Evolutionary conservation across 1,284 basidiomycete genomes (phyloP).

Genomic region (Boletus mariae): DNA sequence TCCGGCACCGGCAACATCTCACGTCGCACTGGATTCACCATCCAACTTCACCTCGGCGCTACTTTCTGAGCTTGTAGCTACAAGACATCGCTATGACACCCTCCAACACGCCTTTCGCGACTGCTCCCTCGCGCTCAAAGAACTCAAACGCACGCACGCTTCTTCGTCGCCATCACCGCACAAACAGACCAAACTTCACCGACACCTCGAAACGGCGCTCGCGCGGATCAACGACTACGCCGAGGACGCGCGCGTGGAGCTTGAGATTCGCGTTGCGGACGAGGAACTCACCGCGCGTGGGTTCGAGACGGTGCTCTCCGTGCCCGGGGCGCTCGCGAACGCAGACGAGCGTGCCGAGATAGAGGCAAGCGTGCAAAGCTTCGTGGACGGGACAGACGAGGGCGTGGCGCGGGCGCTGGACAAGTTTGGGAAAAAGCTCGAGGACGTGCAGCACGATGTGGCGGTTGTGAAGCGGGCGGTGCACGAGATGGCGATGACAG

Average conservation of each 20-base stretch:
- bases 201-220: slow-evolving; percentile 51
- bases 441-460: slow-evolving; percentile 80
- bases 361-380: slow-evolving; percentile 54
- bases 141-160: slow-evolving; percentile 45
- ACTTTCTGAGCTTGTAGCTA: slow-evolving; percentile 42
- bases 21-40: background rate
- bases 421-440: slow-evolving; percentile 58
- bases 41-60: slow-evolving; percentile 32
- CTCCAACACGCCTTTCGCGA: slow-evolving; percentile 65
- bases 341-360: slow-evolving; percentile 39
- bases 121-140: slow-evolving; percentile 62
- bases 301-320: slow-evolving; percentile 66
- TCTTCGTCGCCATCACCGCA: slow-evolving; percentile 12
- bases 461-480: slow-evolving; percentile 58
- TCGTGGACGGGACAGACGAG: slow-evolving; percentile 56
- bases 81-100: slow-evolving; percentile 55
- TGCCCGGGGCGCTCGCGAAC: slow-evolving; percentile 47
- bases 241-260: slow-evolving; percentile 81
- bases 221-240: slow-evolving; percentile 74
- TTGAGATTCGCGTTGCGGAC: slow-evolving; percentile 81
- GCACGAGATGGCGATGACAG: slow-evolving; percentile 39
- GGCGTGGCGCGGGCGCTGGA: slow-evolving; percentile 46
- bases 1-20: background rate
- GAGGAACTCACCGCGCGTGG: slow-evolving; percentile 69
- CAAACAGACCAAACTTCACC: slow-evolving; percentile 14